These are phyloP conservation scores for Phytophthora pisi DNA, from an alignment of 352 stramenopile genomes.

Conservation along the genomic window DNA sequence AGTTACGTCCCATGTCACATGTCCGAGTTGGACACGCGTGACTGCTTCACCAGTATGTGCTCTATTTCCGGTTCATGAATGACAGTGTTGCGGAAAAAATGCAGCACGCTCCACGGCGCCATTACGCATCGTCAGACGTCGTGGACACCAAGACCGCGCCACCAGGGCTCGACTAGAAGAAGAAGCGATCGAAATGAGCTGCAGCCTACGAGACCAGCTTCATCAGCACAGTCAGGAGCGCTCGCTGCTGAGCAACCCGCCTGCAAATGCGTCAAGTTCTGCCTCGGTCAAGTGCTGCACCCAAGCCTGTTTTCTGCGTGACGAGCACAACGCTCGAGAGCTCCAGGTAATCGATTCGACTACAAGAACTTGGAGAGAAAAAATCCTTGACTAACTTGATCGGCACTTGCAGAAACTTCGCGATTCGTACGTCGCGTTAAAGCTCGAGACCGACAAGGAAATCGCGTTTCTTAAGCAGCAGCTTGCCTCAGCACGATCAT, in stretches of 20 bases:
- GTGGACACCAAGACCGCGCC: background rate
- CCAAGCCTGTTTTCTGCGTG: slow-evolving; percentile 36
- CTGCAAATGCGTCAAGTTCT: background rate
- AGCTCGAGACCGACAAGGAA: slow-evolving; percentile 60
- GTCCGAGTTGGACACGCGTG: too few relatives aligned
- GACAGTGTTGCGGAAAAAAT: slow-evolving; percentile 3
- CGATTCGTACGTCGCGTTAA: slow-evolving; percentile 61
- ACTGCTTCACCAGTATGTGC: too few relatives aligned
- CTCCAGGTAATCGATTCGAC: slow-evolving; percentile 33
- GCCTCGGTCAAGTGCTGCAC: slow-evolving; percentile 23
- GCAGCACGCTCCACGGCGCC: slow-evolving; percentile 1
- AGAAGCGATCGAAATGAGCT: slow-evolving; percentile 16
- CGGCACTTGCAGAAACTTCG: slow-evolving; percentile 43
- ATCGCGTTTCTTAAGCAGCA: slow-evolving; percentile 58
- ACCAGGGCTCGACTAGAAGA: background rate
- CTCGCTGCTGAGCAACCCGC: background rate
- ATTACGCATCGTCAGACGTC: slow-evolving; percentile 6
- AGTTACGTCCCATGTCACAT: slow-evolving; percentile 11
- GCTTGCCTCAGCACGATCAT: slow-evolving; percentile 17
- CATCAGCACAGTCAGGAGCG: slow-evolving; percentile 10
- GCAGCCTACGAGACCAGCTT: slow-evolving; percentile 15
- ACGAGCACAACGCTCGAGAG: slow-evolving; percentile 34
- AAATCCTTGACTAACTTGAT: slow-evolving; percentile 4
- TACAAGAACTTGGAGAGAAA: background rate
- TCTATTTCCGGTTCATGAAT: slow-evolving; percentile 19